These are phyloP conservation scores for Populus hybrid DNA, from an alignment of 441 rosid genomes.

Conservation along the genomic window DNA sequence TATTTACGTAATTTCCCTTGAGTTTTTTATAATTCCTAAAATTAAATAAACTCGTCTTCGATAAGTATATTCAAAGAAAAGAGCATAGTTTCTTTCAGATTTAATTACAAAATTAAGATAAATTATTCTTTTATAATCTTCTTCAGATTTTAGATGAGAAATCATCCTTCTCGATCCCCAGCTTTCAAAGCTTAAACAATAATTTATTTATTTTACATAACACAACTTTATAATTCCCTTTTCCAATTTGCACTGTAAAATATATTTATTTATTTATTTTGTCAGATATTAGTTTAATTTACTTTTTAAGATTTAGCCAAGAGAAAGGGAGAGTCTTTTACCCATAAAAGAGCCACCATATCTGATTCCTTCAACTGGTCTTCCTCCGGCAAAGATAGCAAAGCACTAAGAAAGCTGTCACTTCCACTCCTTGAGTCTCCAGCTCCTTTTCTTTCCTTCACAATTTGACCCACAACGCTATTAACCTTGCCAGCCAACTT, in stretches of 20 bases:
- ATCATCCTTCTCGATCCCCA: too few relatives aligned
- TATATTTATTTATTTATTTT: too few relatives aligned
- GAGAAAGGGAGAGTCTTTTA: constrained; percentile 19
- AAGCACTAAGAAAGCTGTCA: constrained; percentile 46
- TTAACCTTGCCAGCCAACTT: constrained; percentile 41
- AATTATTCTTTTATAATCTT: too few relatives aligned
- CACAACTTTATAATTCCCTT: background rate
- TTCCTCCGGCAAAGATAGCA: constrained; percentile 52
- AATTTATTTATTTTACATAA: background rate
- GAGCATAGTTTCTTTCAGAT: too few relatives aligned
- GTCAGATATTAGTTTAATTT: background rate
- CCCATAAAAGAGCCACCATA: constrained; percentile 61
- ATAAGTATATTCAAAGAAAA: too few relatives aligned
- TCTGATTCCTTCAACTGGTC: constrained; percentile 51
- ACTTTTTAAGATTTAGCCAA: background rate
- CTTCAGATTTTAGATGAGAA: too few relatives aligned
- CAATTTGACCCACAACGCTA: constrained; percentile 34
- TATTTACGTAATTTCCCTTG: too few relatives aligned
- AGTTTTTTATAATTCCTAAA: too few relatives aligned
- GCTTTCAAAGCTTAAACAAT: background rate
- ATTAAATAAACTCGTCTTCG: too few relatives aligned
- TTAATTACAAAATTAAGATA: too few relatives aligned
- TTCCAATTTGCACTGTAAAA: background rate
- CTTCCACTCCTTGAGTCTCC: constrained; percentile 18
- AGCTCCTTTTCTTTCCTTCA: constrained; percentile 32